Evolutionary conservation across 129 eudicot species (phyloP).

Genomic region (Escallonia rubra): DNA sequence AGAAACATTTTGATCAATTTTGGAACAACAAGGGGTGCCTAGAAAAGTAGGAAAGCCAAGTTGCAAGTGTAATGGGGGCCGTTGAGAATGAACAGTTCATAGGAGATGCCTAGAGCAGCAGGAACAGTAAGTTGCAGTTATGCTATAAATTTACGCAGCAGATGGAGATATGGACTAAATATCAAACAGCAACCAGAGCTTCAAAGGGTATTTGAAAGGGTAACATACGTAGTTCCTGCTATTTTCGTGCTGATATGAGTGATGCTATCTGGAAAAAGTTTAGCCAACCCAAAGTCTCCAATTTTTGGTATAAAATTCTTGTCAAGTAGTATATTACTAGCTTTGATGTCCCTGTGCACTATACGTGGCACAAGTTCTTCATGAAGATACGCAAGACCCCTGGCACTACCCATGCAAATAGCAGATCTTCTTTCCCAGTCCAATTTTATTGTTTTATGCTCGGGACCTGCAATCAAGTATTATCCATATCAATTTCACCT

Average conservation of each 20-base stretch:
- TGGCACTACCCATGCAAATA: constrained; percentile 81
- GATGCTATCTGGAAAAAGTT: constrained; percentile 87
- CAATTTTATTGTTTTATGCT: constrained; percentile 25
- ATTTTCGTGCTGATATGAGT: constrained; percentile 92
- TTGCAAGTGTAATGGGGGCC: too few relatives aligned
- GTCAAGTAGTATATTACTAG: constrained; percentile 86
- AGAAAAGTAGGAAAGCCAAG: too few relatives aligned
- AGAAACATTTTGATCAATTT: too few relatives aligned
- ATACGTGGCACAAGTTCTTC: constrained; percentile 88
- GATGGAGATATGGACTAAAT: not conserved
- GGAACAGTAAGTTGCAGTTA: too few relatives aligned
- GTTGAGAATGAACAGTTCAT: too few relatives aligned
- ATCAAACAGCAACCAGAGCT: not conserved
- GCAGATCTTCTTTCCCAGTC: constrained; percentile 65
- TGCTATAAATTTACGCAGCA: not conserved
- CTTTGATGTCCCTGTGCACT: constrained; percentile 92
- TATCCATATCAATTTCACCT: not conserved
- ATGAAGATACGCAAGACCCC: constrained; percentile 89
- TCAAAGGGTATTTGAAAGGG: constrained; percentile 7
- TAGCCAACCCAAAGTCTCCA: constrained; percentile 98
- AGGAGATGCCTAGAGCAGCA: too few relatives aligned
- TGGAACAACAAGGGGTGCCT: too few relatives aligned
- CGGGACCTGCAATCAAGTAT: constrained; percentile 45
- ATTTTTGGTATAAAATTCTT: constrained; percentile 71
- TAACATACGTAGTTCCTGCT: constrained; percentile 92